These are phyloP conservation scores for Fusarium beomiforme DNA, from an alignment of 2,329 filamentous ascomycete genomes.

Conservation along the genomic window DNA sequence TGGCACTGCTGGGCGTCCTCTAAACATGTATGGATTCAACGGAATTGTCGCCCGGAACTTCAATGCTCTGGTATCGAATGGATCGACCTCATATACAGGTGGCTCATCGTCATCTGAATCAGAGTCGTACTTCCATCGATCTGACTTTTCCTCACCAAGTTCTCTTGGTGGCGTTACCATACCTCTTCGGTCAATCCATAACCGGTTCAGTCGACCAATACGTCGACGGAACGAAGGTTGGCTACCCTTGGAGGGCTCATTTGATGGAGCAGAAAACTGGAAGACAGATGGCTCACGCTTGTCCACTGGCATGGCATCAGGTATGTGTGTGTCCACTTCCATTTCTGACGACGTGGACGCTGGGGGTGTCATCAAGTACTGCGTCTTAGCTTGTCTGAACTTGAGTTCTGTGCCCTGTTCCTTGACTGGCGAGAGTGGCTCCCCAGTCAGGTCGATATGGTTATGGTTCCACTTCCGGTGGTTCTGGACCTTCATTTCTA, in stretches of 20 bases:
- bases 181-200: constrained; percentile 88
- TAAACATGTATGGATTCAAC: constrained; percentile 55
- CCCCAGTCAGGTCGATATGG: constrained; percentile 87
- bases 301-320: constrained; percentile 56
- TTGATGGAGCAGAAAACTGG: constrained; percentile 57
- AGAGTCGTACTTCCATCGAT: constrained; percentile 88
- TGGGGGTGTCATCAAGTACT: constrained; percentile 74
- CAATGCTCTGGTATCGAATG: constrained; percentile 68
- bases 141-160: constrained; percentile 59
- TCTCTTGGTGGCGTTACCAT: constrained; percentile 61
- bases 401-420: constrained; percentile 69
- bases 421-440: constrained; percentile 81
- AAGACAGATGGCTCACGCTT: constrained; percentile 51
- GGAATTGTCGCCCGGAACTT: constrained; percentile 70
- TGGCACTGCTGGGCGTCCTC: constrained; percentile 49
- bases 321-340: constrained; percentile 62
- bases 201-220: constrained; percentile 82
- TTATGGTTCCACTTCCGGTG: constrained; percentile 92
- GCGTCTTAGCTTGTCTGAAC: constrained; percentile 77
- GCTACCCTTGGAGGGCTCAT: constrained; percentile 52
- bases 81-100: constrained; percentile 79
- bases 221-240: constrained; percentile 82
- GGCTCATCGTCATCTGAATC: constrained; percentile 87
- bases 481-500: constrained; percentile 87
- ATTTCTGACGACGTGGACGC: constrained; percentile 66